A percentile compares a stretch with the other conserved stretches of the same genome.
These are phyloP conservation scores for Gossypium schwendimanii DNA, from an alignment of 441 rosid genomes.

Conservation along the genomic window DNA sequence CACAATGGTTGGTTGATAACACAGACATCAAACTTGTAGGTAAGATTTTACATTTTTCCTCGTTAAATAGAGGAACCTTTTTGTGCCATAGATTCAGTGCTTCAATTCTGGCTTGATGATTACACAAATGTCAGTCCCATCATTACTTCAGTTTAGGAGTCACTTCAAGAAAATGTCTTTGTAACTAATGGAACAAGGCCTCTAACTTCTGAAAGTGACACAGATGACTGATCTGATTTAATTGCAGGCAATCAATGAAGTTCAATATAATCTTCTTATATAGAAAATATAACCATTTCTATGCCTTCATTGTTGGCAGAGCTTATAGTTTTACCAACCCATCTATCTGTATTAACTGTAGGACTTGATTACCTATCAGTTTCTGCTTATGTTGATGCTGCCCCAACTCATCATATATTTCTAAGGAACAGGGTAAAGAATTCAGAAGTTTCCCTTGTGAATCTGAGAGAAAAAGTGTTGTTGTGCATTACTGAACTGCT, in stretches of 20 bases:
- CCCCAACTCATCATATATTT: slow-evolving; percentile 35
- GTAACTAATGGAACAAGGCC: background rate
- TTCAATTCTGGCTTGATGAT: too few species aligned
- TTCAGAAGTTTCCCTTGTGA: background rate
- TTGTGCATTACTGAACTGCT: background rate
- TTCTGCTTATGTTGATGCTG: slow-evolving; percentile 31
- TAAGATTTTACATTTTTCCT: background rate
- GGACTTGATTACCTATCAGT: slow-evolving; percentile 53
- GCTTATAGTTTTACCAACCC: background rate
- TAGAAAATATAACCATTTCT: background rate
- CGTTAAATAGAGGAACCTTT: background rate
- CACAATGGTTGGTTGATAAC: background rate
- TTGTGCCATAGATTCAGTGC: too few species aligned
- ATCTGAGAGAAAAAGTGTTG: background rate
- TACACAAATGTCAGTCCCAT: too few species aligned
- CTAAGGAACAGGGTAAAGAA: slow-evolving; percentile 35
- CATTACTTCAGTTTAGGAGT: too few species aligned
- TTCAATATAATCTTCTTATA: background rate
- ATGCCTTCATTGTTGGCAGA: background rate
- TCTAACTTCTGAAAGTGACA: background rate
- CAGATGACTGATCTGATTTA: background rate
- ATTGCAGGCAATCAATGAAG: background rate
- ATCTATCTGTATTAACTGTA: slow-evolving; percentile 7
- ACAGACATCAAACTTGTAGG: background rate
- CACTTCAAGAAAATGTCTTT: too few species aligned